Percentiles rank a stretch among this genome's conserved stretches.
Evolutionary conservation across 257 asterid genomes (phyloP).

Genomic region (Petunia axillaris): DNA sequence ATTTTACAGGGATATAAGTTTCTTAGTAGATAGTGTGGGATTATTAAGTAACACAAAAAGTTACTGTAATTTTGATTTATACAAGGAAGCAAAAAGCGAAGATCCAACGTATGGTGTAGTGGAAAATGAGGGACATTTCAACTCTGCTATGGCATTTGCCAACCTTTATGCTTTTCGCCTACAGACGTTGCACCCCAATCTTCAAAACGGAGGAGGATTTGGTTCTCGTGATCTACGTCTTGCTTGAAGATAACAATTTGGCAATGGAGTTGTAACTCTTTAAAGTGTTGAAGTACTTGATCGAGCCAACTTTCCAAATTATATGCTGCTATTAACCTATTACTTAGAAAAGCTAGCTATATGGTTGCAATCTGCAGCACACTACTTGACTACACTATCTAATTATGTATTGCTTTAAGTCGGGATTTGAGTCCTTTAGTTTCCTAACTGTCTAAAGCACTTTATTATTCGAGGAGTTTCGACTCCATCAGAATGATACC

Average conservation of each 20-base stretch:
- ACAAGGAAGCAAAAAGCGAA: slow-evolving; percentile 42
- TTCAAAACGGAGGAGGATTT: slow-evolving; percentile 30
- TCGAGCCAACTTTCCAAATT: not conserved
- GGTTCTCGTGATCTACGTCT: slow-evolving; percentile 4
- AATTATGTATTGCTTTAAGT: not conserved
- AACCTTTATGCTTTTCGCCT: slow-evolving; percentile 37
- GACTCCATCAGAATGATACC: not conserved
- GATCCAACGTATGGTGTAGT: slow-evolving; percentile 40
- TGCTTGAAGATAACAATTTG: not conserved
- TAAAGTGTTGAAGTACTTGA: not conserved
- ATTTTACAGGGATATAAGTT: not conserved
- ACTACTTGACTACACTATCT: not conserved
- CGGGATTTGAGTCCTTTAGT: not conserved
- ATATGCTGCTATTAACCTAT: not conserved
- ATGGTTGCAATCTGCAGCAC: not conserved
- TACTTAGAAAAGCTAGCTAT: not conserved
- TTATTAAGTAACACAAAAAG: not conserved
- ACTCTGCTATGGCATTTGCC: slow-evolving; percentile 33
- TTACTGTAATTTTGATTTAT: not conserved
- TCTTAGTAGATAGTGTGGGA: not conserved
- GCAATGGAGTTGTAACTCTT: not conserved
- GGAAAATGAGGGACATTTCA: slow-evolving; percentile 37
- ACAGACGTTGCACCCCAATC: slow-evolving; percentile 36
- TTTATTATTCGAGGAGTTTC: too few species aligned
- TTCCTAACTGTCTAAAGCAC: not conserved